Base-by-base conservation (phyloP, 805 yeast genomes). In the Sugiyamaella mastotermitis region DNA sequence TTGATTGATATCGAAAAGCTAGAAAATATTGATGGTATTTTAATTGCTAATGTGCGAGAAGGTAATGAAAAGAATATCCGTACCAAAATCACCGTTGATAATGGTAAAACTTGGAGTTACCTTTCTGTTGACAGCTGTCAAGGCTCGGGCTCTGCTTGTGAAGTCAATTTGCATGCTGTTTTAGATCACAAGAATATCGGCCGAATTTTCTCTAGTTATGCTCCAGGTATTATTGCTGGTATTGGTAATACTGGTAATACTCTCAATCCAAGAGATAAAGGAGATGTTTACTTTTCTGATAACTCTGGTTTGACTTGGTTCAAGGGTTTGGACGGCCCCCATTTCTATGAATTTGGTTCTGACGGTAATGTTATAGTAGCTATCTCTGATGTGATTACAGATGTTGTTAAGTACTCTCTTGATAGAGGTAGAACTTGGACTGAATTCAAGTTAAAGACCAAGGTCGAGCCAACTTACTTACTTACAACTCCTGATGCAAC, bases 261-360 rank as follows among this genome's bases (percentile, higher is more conserved):
- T 10, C 46, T 61, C 23, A 24, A 29, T 8, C 35, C 31, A 21
- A 56, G 54, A 32, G 58, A 50, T 3, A 50, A 58, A 11, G 53
- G 66, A 29, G 61, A 62, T 35, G 76, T 92, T 1, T 86, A 66
- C 54, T 54, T 83, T 5, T 81, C 94, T 0, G 63, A 80, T 40
- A 86, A 85, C 61, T 87, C 84, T 18, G 95, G 95, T 19, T 52
- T 66, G n/a, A 63, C 80, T 0, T 85, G 95, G 95, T 58, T 60
- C 19, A 55, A 64, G 39, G 72, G 77, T 1, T 49, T 76, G 10
- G 73, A 74, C 18, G 70, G 66, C 30, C 73, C 83, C 2, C 65
- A 74, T 26, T 43, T 66, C 3, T 75, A 72, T 45, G 68, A 77
- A 1, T 78, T 76, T 61, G 94, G 90, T 33, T 94, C 85, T 57